Evolutionary conservation across 108 stramenopile genomes (phyloP).

Genomic region (Cyclostephanos tholiformis): DNA sequence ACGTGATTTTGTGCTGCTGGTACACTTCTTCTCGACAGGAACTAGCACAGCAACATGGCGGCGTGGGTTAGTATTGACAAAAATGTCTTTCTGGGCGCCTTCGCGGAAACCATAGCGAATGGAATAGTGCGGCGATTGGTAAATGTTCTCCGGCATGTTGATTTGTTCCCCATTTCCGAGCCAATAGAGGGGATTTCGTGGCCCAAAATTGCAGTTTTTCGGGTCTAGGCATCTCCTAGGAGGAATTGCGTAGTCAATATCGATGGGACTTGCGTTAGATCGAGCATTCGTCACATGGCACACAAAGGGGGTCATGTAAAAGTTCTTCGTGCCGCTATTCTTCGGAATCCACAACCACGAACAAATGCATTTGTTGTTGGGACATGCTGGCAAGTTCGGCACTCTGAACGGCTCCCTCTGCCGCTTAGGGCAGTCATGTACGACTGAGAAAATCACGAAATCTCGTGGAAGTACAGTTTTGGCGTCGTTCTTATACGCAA

Average conservation of each 20-base stretch:
- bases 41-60: background rate
- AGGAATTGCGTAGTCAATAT: background rate
- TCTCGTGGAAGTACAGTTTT: background rate
- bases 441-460: background rate
- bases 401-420: background rate
- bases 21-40: background rate
- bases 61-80: background rate
- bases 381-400: conserved; percentile 10
- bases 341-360: conserved; percentile 7
- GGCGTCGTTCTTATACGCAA: conserved; percentile 1
- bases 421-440: conserved; percentile 5
- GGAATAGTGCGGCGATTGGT: background rate
- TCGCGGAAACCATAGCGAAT: conserved; percentile 3
- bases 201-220: conserved; percentile 2
- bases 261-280: background rate
- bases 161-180: background rate
- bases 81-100: conserved; percentile 3
- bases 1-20: background rate
- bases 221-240: background rate
- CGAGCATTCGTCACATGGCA: background rate
- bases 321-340: conserved; percentile 6
- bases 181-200: background rate
- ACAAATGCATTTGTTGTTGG: background rate
- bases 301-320: conserved; percentile 9
- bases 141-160: background rate